A percentile compares a stretch with the other conserved stretches of the same genome.
Evolutionary conservation across 1,139 yeast species (phyloP).

Genomic region (Casaregolazyma suthepensis): DNA sequence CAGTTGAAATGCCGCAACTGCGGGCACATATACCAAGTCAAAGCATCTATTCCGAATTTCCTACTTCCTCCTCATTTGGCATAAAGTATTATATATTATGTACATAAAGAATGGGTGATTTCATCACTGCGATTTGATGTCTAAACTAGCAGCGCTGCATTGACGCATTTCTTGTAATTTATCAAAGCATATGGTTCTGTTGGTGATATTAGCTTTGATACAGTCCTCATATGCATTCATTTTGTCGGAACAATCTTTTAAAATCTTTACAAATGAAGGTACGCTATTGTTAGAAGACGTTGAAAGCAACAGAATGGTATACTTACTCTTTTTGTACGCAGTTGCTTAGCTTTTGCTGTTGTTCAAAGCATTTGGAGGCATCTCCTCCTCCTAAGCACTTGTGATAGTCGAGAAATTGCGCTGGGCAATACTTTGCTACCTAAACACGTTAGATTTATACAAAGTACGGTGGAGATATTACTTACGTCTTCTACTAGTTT

Average conservation of each 20-base stretch:
- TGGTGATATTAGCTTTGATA: constrained; percentile 38
- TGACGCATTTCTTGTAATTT: constrained; percentile 33
- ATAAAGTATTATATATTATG: constrained; percentile 8
- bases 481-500: constrained; percentile 47
- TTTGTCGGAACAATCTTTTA: constrained; percentile 49
- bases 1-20: constrained; percentile 85
- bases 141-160: constrained; percentile 32
- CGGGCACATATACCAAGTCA: constrained; percentile 79
- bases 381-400: constrained; percentile 52
- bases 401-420: constrained; percentile 57
- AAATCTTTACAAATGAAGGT: constrained; percentile 60
- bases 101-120: background rate
- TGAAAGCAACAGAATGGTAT: background rate
- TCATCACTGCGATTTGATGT: constrained; percentile 10
- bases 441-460: constrained; percentile 10
- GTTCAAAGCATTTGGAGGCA: constrained; percentile 42
- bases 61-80: constrained; percentile 90
- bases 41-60: constrained; percentile 91
- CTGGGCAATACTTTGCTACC: constrained; percentile 63
- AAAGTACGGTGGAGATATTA: constrained; percentile 4
- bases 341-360: constrained; percentile 46
- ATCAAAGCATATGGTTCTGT: constrained; percentile 39
- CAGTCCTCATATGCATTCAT: constrained; percentile 59
- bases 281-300: constrained; percentile 31
- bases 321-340: constrained; percentile 46